phyloP scores from a whole-genome alignment of 257 asterid genomes.

The Linaria vulgaris region DNA sequence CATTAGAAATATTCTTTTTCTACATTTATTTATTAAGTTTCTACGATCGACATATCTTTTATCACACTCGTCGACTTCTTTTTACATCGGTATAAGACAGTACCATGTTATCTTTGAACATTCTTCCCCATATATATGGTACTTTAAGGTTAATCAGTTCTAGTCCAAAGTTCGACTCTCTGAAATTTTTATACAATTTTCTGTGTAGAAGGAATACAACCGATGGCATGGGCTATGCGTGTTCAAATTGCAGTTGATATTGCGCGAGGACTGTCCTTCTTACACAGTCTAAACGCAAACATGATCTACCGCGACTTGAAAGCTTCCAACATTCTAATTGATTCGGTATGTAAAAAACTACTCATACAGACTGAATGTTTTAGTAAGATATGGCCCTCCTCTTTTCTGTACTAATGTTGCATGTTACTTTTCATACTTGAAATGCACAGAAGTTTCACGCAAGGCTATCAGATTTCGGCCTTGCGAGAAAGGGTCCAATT shows the following conservation, averaged over 20 bases:
- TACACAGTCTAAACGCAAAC: conserved; percentile 57
- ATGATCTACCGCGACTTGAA: conserved; percentile 66
- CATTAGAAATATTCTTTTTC: too few relatives aligned
- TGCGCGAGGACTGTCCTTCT: conserved; percentile 71
- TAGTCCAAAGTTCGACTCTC: background rate
- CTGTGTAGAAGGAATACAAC: conserved; percentile 61
- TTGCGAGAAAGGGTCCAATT: conserved; percentile 68
- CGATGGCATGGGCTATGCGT: conserved; percentile 64
- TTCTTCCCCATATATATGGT: background rate
- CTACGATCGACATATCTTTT: too few relatives aligned
- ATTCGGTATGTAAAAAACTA: conserved; percentile 42
- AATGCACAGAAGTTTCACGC: conserved; percentile 55
- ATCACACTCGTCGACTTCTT: too few relatives aligned
- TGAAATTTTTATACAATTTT: background rate
- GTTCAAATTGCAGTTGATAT: conserved; percentile 72
- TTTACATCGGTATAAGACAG: background rate
- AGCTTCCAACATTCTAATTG: conserved; percentile 71
- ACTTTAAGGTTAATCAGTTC: background rate
- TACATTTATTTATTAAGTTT: too few relatives aligned
- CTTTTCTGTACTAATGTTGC: background rate
- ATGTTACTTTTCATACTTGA: background rate
- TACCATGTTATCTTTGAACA: background rate
- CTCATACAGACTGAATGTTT: background rate
- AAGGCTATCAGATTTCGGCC: conserved; percentile 64
- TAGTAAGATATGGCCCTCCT: background rate